Base-by-base conservation (phyloP, 2,329 filamentous ascomycete species). In the Huntiella savannae region DNA sequence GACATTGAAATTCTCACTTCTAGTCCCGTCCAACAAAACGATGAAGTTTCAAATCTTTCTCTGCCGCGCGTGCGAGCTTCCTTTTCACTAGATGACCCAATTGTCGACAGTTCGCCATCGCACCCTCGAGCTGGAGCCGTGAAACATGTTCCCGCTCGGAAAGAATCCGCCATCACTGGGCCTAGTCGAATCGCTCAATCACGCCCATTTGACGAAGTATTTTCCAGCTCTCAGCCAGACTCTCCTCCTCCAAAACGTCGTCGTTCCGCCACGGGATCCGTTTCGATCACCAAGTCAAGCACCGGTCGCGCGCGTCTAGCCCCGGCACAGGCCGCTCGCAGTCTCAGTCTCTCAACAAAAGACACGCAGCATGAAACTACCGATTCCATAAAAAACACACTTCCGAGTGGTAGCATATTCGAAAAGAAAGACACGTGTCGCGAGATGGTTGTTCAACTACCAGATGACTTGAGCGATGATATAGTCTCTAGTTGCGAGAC, bases 381-480 rank as follows among this genome's bases (percentile, higher is more conserved):
- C 7, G 40, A 28, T 28, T 16, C 19, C 13, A 28, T 4, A 22
- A 41, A 28, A 15, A 13, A 12, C 5, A 32, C 40, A 13, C n/a
- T 19, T 5, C 15, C 33, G 5, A 32, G 11, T 15, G n/a, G 40
- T 10, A 41, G 22, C 28, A 28, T 28, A 41, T 41, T 28, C 44
- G 75, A 73, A 0, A 77, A 85, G 60, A 85, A 83, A 61, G 84
- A 82, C 53, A 63, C 77, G 0, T 80, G 81, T 0, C 70, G 70
- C 0, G 82, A 91, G 58, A 88, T 91, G 82, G 77, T 88, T 43
- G 68, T 85, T 1, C 73, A 83, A 53, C 63, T 88, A 17, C 71
- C 82, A 0, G 60, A 62, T 0, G 69, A 67, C 1, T 61, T 88
- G 1, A 60, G 69, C 16, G 58, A 66, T 0, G 63, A 60, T 0